These are phyloP conservation scores for Monilinia fructigena DNA, from an alignment of 2,329 filamentous ascomycete genomes.

Conservation along the genomic window DNA sequence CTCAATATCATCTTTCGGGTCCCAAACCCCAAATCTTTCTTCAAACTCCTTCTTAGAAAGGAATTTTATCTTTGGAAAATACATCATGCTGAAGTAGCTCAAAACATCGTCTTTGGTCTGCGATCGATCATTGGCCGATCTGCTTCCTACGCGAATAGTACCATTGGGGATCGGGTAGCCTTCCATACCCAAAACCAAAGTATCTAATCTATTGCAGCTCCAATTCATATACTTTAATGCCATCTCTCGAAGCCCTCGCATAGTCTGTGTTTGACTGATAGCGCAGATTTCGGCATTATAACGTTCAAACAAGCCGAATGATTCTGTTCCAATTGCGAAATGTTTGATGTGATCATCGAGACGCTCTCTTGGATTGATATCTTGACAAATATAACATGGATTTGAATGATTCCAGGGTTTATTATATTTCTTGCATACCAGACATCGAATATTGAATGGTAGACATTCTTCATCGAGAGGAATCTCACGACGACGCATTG, in stretches of 20 bases:
- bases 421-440: neutral
- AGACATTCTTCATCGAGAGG: neutral
- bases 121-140: neutral
- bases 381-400: neutral
- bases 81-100: neutral
- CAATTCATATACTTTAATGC: neutral
- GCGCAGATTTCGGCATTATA: neutral
- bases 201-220: neutral
- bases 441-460: neutral
- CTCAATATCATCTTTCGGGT: neutral
- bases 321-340: neutral
- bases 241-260: neutral
- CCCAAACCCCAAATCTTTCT: neutral
- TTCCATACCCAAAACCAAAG: neutral
- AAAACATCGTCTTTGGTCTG: neutral
- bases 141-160: neutral
- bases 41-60: neutral
- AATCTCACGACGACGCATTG: neutral
- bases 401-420: neutral
- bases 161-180: neutral
- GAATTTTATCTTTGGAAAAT: neutral
- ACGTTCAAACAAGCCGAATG: neutral
- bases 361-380: neutral
- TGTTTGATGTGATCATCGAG: neutral
- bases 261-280: neutral